Evolutionary conservation across 495 filamentous ascomycete genomes (phyloP).

Genomic region (Neurospora intermedia): DNA sequence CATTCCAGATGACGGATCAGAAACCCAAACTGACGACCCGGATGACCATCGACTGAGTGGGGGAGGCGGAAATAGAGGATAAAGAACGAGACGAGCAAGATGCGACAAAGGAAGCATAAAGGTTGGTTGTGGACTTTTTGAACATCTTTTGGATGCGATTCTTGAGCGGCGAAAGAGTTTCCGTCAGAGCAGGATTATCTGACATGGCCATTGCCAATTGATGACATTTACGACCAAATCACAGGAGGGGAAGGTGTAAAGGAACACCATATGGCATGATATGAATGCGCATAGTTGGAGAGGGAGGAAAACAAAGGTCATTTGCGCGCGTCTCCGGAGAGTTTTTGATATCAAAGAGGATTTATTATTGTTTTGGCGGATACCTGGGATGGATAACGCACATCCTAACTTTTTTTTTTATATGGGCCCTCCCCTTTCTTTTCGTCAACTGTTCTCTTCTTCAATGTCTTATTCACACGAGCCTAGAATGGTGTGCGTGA

Average conservation of each 20-base stretch:
- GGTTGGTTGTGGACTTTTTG: neutral
- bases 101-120: neutral
- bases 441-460: neutral
- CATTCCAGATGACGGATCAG: slow-evolving; percentile 52
- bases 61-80: neutral
- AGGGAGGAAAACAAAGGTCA: neutral
- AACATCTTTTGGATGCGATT: neutral
- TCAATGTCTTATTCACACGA: neutral
- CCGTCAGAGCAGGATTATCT: neutral
- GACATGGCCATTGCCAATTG: neutral
- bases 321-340: neutral
- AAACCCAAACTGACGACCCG: slow-evolving; percentile 53
- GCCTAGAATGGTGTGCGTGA: neutral
- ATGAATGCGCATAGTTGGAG: neutral
- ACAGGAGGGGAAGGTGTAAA: neutral
- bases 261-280: slow-evolving; percentile 2
- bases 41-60: slow-evolving; percentile 78
- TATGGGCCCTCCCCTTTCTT: neutral
- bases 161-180: neutral
- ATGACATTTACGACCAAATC: neutral
- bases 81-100: neutral
- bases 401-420: neutral
- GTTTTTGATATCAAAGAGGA: neutral
- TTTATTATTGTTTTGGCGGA: neutral
- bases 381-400: neutral